A percentile compares a stretch with the other conserved stretches of the same genome.
These are phyloP conservation scores for Alternaria dauci DNA, from an alignment of 2,329 filamentous ascomycete species.

Conservation along the genomic window DNA sequence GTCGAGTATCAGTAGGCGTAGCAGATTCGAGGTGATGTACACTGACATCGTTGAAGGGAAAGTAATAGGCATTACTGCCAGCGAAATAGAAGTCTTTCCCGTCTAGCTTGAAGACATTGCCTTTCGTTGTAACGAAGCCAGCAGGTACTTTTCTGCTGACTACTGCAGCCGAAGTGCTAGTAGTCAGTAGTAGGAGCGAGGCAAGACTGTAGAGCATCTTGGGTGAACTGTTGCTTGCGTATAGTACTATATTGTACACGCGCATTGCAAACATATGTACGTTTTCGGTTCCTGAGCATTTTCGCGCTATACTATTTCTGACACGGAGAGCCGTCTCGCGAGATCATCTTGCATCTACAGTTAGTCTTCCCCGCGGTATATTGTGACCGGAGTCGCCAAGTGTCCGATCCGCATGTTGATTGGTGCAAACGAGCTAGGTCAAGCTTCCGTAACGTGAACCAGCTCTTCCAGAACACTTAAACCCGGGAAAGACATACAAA, in stretches of 20 bases:
- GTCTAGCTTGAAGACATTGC: constrained; percentile 62
- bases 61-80: constrained; percentile 66
- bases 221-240: not conserved
- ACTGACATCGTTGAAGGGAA: constrained; percentile 62
- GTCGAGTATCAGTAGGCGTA: not conserved
- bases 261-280: constrained; percentile 1
- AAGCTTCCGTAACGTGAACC: constrained; percentile 11
- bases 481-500: not conserved
- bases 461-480: constrained; percentile 15
- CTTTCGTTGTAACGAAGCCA: constrained; percentile 61
- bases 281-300: constrained; percentile 1
- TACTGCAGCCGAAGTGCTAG: constrained; percentile 28
- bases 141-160: constrained; percentile 11
- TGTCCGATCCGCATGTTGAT: constrained; percentile 1
- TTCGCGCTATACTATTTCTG: constrained; percentile 10
- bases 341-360: not conserved
- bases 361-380: constrained; percentile 13
- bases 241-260: not conserved
- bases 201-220: constrained; percentile 14
- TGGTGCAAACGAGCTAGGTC: constrained; percentile 14
- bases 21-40: not conserved
- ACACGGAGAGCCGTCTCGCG: constrained; percentile 11
- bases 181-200: constrained; percentile 25
- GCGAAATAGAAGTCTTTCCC: constrained; percentile 66
- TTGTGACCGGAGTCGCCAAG: constrained; percentile 15